Evolutionary conservation across 1,284 basidiomycete genomes (phyloP).

Genomic region (Ceratobasidium sp.): DNA sequence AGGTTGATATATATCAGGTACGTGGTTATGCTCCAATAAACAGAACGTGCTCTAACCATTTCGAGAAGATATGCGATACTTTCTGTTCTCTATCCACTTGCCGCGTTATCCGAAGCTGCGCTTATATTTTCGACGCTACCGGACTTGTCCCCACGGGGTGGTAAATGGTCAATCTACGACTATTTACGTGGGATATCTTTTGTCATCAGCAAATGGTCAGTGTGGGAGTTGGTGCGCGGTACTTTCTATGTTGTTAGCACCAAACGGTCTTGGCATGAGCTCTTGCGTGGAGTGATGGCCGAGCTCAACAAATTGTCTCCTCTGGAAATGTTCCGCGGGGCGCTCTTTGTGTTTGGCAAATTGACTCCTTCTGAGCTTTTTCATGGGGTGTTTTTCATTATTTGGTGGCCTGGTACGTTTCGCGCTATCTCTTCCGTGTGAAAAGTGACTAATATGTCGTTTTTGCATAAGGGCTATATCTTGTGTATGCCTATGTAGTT

Average conservation of each 20-base stretch:
- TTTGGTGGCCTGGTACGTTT: conserved; percentile 90
- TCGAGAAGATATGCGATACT: conserved; percentile 83
- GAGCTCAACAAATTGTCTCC: too few relatives aligned
- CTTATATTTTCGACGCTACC: conserved; percentile 83
- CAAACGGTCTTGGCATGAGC: not conserved
- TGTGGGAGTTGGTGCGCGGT: too few relatives aligned
- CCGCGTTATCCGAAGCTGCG: conserved; percentile 89
- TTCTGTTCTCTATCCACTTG: conserved; percentile 90
- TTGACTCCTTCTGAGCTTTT: conserved; percentile 59
- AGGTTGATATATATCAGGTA: conserved; percentile 55
- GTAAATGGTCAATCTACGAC: conserved; percentile 54
- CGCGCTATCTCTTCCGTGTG: not conserved
- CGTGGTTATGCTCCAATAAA: conserved; percentile 20
- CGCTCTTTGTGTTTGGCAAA: conserved; percentile 25
- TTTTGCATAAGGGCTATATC: conserved; percentile 68
- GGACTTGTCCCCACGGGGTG: conserved; percentile 51
- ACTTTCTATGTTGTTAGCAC: too few relatives aligned
- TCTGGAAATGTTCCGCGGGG: too few relatives aligned
- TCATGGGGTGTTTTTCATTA: conserved; percentile 70
- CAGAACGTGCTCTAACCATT: not conserved
- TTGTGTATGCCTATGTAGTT: conserved; percentile 92
- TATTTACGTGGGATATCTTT: conserved; percentile 70
- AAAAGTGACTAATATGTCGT: not conserved
- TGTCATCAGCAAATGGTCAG: conserved; percentile 47
- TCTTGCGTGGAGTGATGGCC: too few relatives aligned